A percentile compares a stretch with the other conserved stretches of the same genome.
Conservation (phyloP, 1,284 basidiomycete species). For the Papiliotrema flavescens region DNA sequence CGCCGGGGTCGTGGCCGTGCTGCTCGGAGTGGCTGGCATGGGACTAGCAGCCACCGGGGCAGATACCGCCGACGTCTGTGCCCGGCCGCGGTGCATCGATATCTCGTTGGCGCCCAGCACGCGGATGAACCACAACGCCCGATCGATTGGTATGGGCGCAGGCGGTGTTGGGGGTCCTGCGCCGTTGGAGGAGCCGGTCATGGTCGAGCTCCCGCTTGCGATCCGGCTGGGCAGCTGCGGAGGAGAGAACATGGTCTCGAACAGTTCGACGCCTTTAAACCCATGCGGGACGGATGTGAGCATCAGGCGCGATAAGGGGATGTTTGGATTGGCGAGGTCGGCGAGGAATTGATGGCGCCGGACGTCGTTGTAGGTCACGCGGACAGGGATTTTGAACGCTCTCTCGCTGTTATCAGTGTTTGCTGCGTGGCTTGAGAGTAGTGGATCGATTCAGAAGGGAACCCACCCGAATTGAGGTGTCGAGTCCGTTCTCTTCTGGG, state of each 20-base stretch:
- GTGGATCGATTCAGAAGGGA: not conserved
- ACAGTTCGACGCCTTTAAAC: constrained; percentile 82
- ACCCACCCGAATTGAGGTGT: constrained; percentile 44
- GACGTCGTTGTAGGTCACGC: constrained; percentile 85
- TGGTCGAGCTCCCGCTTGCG: constrained; percentile 3
- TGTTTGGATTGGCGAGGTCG: constrained; percentile 82
- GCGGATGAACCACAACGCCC: constrained; percentile 93
- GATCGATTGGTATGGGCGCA: constrained; percentile 73
- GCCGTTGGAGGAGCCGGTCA: not conserved
- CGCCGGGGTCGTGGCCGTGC: constrained; percentile 40
- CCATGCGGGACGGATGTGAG: constrained; percentile 87
- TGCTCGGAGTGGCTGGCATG: constrained; percentile 34
- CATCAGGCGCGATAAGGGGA: constrained; percentile 80
- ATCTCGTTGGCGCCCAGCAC: constrained; percentile 95
- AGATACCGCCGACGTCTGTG: constrained; percentile 19
- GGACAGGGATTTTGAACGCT: constrained; percentile 75
- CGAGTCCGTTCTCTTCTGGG: constrained; percentile 54
- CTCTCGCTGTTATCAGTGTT: constrained; percentile 55
- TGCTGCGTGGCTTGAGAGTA: not conserved
- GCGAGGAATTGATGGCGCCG: constrained; percentile 85
- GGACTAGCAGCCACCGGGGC: constrained; percentile 26
- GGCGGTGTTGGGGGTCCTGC: constrained; percentile 28
- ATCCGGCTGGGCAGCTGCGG: constrained; percentile 7
- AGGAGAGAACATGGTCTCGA: constrained; percentile 72
- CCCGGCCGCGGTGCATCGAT: constrained; percentile 58